Evolutionary conservation across 2,329 filamentous ascomycete species (phyloP), one percentile per base, ranked within the genome.

Genomic region (Trichophyton equinum): DNA sequence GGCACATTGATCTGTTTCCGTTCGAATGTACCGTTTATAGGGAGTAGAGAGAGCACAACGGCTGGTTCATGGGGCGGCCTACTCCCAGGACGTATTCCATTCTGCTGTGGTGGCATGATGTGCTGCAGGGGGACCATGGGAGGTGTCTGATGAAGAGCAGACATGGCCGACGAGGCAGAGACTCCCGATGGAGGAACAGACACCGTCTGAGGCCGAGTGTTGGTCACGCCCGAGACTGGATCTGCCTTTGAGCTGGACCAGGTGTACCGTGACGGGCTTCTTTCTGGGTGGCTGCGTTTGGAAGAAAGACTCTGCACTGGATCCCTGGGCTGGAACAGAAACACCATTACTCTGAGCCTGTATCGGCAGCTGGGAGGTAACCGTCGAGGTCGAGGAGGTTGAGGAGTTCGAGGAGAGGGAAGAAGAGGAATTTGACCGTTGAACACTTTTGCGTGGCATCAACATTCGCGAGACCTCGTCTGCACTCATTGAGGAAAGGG

Each of bases 1-100:
- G 94, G 94, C 1, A 99, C 89, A 38, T 83, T 89, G 67, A 99
- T 97, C 49, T 91, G 94, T 76, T 99, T 99, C 69, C 91, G 86
- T 73, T 97, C 94, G 71, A 99, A 99, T 0, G 92, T 97, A 62
- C 90, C 89, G 70, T 99, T 99, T 69, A 97, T 84, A 0, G 94
- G 95, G 4, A 92, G 77, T 4, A 99, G 82, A 64, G 91, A 90
- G 47, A 96, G 81, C 22, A 96, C 85, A 0, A 91, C 89, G 59
- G 88, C 84, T 4, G 83, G 82, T 61, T 86, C 84, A 18, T 72
- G 69, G 38, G 78, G 72, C 30, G 67, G 76, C 58, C 80, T 70
- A 63, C 71, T 71, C 27, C 74, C 64, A 65, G 73, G 61, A 66
- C 77, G 72, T 61, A 74, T 73, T 58, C 83, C 84, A 77, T 87